Conservation (phyloP, 352 stramenopile genomes). For the Achlya hypogyna region DNA sequence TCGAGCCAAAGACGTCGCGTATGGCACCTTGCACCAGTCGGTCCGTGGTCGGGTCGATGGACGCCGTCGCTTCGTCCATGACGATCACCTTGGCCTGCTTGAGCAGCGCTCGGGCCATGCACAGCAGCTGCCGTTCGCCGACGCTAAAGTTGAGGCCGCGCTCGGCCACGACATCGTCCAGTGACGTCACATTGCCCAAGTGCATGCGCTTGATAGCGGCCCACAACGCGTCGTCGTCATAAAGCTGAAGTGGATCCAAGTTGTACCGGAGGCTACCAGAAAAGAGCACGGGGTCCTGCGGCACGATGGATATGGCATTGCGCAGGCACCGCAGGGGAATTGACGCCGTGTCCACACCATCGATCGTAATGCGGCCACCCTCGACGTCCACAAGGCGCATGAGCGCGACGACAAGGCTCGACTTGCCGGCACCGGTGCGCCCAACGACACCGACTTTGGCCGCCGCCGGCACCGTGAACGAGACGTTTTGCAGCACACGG, state of each 20-base stretch:
- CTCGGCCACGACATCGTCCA: constrained; percentile 66
- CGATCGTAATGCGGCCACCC: constrained; percentile 54
- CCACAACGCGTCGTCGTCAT: constrained; percentile 84
- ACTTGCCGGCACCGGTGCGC: constrained; percentile 53
- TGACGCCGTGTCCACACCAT: constrained; percentile 54
- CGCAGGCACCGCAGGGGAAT: constrained; percentile 54
- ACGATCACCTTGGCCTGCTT: constrained; percentile 27
- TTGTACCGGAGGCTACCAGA: constrained; percentile 70
- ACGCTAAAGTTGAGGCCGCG: constrained; percentile 18
- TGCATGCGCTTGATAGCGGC: constrained; percentile 64
- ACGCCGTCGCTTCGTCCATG: constrained; percentile 40
- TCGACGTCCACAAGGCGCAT: constrained; percentile 66
- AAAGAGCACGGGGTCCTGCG: constrained; percentile 81
- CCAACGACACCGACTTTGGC: constrained; percentile 44
- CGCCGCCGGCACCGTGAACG: constrained; percentile 38
- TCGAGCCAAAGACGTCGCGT: constrained; percentile 66
- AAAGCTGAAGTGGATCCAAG: constrained; percentile 46
- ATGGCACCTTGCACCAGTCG: constrained; percentile 47
- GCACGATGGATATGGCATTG: constrained; percentile 66
- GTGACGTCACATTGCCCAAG: constrained; percentile 42
- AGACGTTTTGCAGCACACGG: constrained; percentile 24
- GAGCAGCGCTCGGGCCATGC: constrained; percentile 27
- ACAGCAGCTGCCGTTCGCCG: constrained; percentile 28
- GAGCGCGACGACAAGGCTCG: constrained; percentile 54
- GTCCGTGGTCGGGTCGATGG: constrained; percentile 37